Percentiles rank a stretch among this genome's conserved stretches.
These are phyloP conservation scores for Fusarium pininemorale DNA, from an alignment of 2,329 filamentous ascomycete species.

Conservation along the genomic window DNA sequence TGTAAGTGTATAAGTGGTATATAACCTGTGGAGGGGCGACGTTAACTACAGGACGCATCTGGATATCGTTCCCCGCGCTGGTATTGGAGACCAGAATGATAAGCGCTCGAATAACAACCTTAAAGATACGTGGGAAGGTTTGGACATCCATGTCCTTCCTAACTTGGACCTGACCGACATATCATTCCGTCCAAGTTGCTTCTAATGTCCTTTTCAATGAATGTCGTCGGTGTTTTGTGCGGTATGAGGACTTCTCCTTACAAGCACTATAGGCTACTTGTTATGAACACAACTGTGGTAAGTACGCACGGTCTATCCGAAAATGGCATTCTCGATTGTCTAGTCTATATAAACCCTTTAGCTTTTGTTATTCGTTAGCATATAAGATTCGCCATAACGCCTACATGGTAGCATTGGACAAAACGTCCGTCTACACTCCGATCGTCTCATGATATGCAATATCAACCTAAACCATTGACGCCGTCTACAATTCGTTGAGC, in stretches of 20 bases:
- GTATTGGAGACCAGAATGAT: not conserved
- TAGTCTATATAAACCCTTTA: not conserved
- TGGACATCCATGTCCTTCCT: not conserved
- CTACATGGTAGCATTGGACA: not conserved
- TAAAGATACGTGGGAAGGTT: not conserved
- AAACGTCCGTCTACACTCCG: not conserved
- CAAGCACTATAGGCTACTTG: not conserved
- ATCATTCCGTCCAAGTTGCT: not conserved
- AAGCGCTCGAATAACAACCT: slow-evolving; percentile 3
- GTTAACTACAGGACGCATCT: not conserved
- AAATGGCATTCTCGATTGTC: not conserved
- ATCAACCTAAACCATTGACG: not conserved
- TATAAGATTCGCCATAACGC: not conserved
- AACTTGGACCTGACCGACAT: not conserved
- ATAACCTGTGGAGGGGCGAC: not conserved
- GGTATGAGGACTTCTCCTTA: not conserved
- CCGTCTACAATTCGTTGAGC: slow-evolving; percentile 11
- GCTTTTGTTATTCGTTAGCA: not conserved
- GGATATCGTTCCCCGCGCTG: not conserved
- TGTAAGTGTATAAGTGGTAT: not conserved
- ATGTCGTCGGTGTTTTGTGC: not conserved
- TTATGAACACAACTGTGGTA: not conserved
- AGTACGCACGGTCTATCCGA: not conserved
- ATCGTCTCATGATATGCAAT: not conserved
- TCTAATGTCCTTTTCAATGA: not conserved